These are phyloP conservation scores for Chlorokybus atmophyticus DNA, from an alignment of 139 green algal genomes.

Conservation along the genomic window DNA sequence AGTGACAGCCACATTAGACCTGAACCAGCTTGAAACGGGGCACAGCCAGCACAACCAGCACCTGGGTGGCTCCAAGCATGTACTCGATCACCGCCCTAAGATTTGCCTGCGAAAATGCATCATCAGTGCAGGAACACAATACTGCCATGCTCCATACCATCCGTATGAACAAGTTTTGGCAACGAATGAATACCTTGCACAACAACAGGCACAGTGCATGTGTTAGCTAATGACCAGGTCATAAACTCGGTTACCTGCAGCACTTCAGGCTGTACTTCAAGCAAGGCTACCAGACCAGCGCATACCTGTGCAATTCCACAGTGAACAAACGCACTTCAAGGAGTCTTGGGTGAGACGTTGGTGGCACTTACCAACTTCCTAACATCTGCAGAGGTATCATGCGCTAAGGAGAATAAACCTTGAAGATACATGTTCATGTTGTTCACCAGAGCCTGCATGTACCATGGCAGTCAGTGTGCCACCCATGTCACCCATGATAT, in stretches of 20 bases:
- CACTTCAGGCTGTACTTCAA: constrained; percentile 51
- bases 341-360: background rate
- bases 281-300: constrained; percentile 60
- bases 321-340: background rate
- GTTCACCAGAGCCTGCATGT: constrained; percentile 2
- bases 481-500: too few relatives aligned
- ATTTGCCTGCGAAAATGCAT: constrained; percentile 21
- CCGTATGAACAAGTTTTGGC: too few relatives aligned
- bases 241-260: constrained; percentile 50
- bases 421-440: constrained; percentile 43
- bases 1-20: background rate
- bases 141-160: too few relatives aligned
- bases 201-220: too few relatives aligned
- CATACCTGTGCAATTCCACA: constrained; percentile 68
- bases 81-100: constrained; percentile 79
- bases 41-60: too few relatives aligned
- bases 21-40: too few relatives aligned
- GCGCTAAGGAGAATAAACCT: constrained; percentile 73
- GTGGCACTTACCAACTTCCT: constrained; percentile 38
- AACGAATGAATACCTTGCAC: too few relatives aligned
- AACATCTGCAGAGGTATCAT: constrained; percentile 51
- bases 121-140: too few relatives aligned
- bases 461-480: too few relatives aligned
- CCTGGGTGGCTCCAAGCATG: constrained; percentile 78
- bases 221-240: too few relatives aligned